phyloP scores from a whole-genome alignment of 352 stramenopile species.

The Globisporangium sylvaticum region DNA sequence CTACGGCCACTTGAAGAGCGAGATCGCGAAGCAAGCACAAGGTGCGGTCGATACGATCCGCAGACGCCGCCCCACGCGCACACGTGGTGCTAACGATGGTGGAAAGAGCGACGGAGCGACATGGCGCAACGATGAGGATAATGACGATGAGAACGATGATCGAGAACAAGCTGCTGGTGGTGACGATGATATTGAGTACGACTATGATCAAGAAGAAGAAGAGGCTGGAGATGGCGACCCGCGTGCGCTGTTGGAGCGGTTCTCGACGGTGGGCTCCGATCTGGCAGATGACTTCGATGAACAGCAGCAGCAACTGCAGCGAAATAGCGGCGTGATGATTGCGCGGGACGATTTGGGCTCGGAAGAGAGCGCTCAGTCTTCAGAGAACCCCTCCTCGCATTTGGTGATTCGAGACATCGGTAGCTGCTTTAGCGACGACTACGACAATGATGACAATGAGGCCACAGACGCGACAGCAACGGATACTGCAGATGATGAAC shows the following conservation, averaged over 20 bases:
- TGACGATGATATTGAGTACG: neutral
- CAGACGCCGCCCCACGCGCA: neutral
- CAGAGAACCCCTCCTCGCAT: constrained; percentile 9
- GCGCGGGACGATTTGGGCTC: neutral
- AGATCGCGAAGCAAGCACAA: constrained; percentile 2
- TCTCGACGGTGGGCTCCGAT: neutral
- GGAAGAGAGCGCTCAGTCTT: neutral
- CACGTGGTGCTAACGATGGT: neutral
- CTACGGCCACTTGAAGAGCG: neutral
- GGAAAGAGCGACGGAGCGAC: constrained; percentile 3
- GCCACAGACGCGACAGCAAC: neutral
- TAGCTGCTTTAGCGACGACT: constrained; percentile 8
- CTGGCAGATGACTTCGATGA: neutral
- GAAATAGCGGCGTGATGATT: neutral
- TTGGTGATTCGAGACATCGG: constrained; percentile 43
- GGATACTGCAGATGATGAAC: neutral
- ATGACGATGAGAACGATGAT: neutral
- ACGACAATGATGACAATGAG: neutral
- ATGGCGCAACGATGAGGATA: neutral
- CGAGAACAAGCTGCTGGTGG: neutral
- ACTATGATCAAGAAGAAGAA: neutral
- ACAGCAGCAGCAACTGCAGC: neutral
- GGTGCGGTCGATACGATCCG: neutral
- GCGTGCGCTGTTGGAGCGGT: constrained; percentile 11
- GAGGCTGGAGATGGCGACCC: neutral